Conservation (phyloP, 768 basidiomycete species). For the Panellus pusillus region DNA sequence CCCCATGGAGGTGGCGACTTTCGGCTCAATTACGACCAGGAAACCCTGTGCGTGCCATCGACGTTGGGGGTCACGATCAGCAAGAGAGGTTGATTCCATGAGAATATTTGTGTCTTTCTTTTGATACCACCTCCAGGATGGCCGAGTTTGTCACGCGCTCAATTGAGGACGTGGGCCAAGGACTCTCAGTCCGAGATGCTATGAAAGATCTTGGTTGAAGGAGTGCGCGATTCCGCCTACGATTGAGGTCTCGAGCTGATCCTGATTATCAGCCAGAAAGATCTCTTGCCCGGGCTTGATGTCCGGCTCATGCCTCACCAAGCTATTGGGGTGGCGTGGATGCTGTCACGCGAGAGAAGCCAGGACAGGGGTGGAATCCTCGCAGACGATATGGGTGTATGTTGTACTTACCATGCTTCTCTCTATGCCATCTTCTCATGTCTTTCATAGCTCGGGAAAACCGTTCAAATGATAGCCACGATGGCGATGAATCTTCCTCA, state of each 20-base stretch:
- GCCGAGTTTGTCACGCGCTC: conserved; percentile 62
- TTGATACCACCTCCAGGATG: conserved; percentile 38
- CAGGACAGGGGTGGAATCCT: conserved; percentile 62
- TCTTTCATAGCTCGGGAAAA: conserved; percentile 45
- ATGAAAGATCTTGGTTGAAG: conserved; percentile 51
- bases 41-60: conserved; percentile 49
- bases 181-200: conserved; percentile 50
- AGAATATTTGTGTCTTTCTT: neutral
- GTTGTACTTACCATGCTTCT: conserved; percentile 24
- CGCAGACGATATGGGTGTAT: conserved; percentile 74
- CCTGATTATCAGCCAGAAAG: conserved; percentile 39
- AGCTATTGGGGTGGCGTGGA: conserved; percentile 77
- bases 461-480: conserved; percentile 78
- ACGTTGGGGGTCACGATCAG: conserved; percentile 62
- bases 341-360: conserved; percentile 62
- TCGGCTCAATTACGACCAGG: conserved; percentile 48
- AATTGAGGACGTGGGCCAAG: conserved; percentile 58
- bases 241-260: neutral
- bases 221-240: conserved; percentile 36
- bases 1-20: conserved; percentile 35
- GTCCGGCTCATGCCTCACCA: conserved; percentile 74
- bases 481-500: conserved; percentile 67
- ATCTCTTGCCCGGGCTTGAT: conserved; percentile 67
- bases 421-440: conserved; percentile 1
- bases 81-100: conserved; percentile 37